Evolutionary conservation across 108 stramenopile genomes (phyloP).

Genomic region (Seminavis robusta): DNA sequence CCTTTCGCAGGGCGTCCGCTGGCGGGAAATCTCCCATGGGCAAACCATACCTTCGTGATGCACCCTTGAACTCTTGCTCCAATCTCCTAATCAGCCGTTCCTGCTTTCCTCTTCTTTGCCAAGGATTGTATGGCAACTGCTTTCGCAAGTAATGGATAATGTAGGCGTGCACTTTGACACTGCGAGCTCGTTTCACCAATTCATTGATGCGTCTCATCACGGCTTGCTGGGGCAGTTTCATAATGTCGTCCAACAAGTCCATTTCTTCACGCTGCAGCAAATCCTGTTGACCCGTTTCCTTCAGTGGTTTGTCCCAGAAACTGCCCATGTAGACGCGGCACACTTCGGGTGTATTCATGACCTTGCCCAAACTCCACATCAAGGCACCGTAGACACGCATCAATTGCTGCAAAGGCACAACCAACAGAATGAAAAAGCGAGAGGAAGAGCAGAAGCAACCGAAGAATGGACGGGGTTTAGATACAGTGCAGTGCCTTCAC

Average conservation of each 20-base stretch:
- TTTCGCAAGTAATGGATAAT: slow-evolving; percentile 96
- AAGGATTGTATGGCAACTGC: slow-evolving; percentile 96
- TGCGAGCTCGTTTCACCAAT: slow-evolving; percentile 95
- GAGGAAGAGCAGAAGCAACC: no score
- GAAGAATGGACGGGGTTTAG: no score
- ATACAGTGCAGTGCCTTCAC: no score
- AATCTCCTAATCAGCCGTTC: slow-evolving; percentile 85
- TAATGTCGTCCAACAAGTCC: slow-evolving; percentile 95
- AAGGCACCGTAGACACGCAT: slow-evolving; percentile 97
- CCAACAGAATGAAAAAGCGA: no score
- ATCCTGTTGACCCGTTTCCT: slow-evolving; percentile 79
- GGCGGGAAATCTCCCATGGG: slow-evolving; percentile 83
- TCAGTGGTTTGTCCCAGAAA: slow-evolving; percentile 92
- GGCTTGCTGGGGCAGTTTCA: slow-evolving; percentile 90
- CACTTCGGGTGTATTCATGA: slow-evolving; percentile 97
- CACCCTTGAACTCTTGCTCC: slow-evolving; percentile 90
- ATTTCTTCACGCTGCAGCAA: slow-evolving; percentile 84
- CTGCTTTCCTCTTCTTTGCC: slow-evolving; percentile 94
- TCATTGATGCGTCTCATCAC: slow-evolving; percentile 98
- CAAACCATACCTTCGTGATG: slow-evolving; percentile 80
- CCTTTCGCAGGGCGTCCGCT: slow-evolving; percentile 74
- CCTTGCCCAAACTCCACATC: slow-evolving; percentile 95
- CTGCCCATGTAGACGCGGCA: slow-evolving; percentile 96
- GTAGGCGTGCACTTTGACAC: slow-evolving; percentile 97
- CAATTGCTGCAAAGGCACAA: slow-evolving; percentile 76